phyloP scores from a whole-genome alignment of 768 basidiomycete species.

The Suillus plorans region DNA sequence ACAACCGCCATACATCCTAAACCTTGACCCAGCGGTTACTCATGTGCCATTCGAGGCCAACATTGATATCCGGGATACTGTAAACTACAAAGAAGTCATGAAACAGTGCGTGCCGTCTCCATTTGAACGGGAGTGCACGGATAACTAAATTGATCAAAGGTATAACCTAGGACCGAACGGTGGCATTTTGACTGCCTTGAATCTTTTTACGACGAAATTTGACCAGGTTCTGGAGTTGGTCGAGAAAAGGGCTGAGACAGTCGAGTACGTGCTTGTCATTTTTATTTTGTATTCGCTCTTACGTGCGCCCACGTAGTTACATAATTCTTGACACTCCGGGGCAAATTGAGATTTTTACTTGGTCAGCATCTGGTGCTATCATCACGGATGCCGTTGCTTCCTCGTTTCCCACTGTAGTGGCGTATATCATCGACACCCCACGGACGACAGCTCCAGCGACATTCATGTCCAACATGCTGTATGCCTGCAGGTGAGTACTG shows the following conservation, averaged over 20 bases:
- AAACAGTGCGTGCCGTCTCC: slow-evolving; percentile 79
- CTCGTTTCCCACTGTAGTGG: slow-evolving; percentile 89
- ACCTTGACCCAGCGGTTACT: slow-evolving; percentile 95
- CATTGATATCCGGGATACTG: slow-evolving; percentile 97
- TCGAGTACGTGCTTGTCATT: slow-evolving; percentile 64
- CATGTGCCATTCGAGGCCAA: slow-evolving; percentile 92
- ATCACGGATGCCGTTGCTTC: slow-evolving; percentile 97
- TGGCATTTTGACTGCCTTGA: slow-evolving; percentile 94
- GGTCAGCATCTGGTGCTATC: slow-evolving; percentile 98
- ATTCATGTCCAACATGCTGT: slow-evolving; percentile 99
- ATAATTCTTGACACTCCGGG: slow-evolving; percentile 96
- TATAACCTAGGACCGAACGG: slow-evolving; percentile 99
- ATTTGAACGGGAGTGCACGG: slow-evolving; percentile 15
- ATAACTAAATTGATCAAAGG: slow-evolving; percentile 42
- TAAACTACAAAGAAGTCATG: slow-evolving; percentile 98
- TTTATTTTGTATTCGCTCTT: neutral
- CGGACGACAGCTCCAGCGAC: slow-evolving; percentile 92
- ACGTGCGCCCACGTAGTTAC: slow-evolving; percentile 53
- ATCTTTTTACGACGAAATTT: slow-evolving; percentile 98
- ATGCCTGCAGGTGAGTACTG: slow-evolving; percentile 83
- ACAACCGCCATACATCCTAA: slow-evolving; percentile 90
- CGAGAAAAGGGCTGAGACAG: slow-evolving; percentile 84
- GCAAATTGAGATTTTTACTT: slow-evolving; percentile 99
- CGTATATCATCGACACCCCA: slow-evolving; percentile 97
- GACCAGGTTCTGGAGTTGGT: slow-evolving; percentile 92